phyloP scores from a whole-genome alignment of 345 rosid species.

The Sapria himalayana region DNA sequence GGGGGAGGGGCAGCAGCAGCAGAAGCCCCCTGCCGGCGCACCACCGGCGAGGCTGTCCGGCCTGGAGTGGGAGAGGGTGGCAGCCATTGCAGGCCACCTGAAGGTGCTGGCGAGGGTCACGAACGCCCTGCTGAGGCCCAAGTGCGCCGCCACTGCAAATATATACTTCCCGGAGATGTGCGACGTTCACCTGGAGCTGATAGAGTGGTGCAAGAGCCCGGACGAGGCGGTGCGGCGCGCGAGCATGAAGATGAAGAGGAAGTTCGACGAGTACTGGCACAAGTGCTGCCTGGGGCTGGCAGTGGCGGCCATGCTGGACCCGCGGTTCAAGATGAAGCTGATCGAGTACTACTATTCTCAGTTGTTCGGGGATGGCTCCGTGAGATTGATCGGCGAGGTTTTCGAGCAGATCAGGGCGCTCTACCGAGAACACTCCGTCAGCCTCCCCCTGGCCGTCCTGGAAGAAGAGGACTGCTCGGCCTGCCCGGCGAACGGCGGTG shows the following conservation, averaged over 20 bases:
- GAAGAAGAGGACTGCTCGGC: conserved; percentile 36
- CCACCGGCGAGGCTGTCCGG: conserved; percentile 41
- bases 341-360: conserved; percentile 56
- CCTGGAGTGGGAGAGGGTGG: conserved; percentile 40
- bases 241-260: conserved; percentile 39
- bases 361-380: conserved; percentile 31
- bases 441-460: conserved; percentile 33
- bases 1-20: no score
- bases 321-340: conserved; percentile 66
- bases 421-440: conserved; percentile 49
- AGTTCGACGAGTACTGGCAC: conserved; percentile 55
- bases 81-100: conserved; percentile 21
- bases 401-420: conserved; percentile 32
- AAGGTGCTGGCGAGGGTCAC: conserved; percentile 41
- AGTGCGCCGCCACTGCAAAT: conserved; percentile 32
- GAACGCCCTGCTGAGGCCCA: conserved; percentile 24
- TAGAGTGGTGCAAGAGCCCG: conserved; percentile 51
- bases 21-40: conserved; percentile 15
- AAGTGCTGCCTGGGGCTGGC: conserved; percentile 49
- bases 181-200: conserved; percentile 37
- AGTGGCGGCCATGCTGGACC: conserved; percentile 60
- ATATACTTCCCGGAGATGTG: conserved; percentile 49
- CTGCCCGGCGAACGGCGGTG: conserved; percentile 21
- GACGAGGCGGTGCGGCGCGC: conserved; percentile 31
- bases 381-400: conserved; percentile 34